Evolutionary conservation across 176 grass and related monocot genomes (phyloP).

Genomic region (Bolboschoenus planiculmis): DNA sequence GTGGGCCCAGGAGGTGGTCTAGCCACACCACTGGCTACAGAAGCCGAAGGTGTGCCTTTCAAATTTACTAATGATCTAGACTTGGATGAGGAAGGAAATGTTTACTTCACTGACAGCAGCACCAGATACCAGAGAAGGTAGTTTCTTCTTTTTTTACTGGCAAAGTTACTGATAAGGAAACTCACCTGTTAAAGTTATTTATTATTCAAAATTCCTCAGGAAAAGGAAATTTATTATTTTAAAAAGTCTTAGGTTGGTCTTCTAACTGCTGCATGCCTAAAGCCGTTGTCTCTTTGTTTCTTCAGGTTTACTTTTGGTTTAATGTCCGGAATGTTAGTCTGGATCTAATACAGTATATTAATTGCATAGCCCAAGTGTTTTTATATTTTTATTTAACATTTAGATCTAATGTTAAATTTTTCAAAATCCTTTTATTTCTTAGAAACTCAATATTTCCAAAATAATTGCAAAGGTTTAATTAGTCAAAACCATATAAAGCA

Average conservation of each 20-base stretch:
- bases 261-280: neutral
- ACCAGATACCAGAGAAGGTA: slow-evolving; percentile 64
- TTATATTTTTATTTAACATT: neutral
- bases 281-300: neutral
- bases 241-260: neutral
- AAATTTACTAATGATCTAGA: slow-evolving; percentile 96
- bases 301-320: neutral
- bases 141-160: neutral
- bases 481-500: too few relatives aligned
- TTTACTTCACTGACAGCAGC: slow-evolving; percentile 91
- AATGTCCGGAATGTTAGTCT: too few relatives aligned
- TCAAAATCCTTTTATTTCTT: neutral
- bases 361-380: neutral
- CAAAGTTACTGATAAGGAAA: neutral
- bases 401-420: neutral
- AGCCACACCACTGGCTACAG: slow-evolving; percentile 51
- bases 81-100: slow-evolving; percentile 66
- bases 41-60: slow-evolving; percentile 73
- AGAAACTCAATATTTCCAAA: neutral
- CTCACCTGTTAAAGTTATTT: neutral
- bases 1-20: slow-evolving; percentile 78
- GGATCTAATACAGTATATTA: neutral
- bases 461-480: neutral
- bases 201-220: neutral
- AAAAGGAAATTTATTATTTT: neutral